phyloP scores from a whole-genome alignment of 768 basidiomycete genomes.

The Tulasnella sp. region DNA sequence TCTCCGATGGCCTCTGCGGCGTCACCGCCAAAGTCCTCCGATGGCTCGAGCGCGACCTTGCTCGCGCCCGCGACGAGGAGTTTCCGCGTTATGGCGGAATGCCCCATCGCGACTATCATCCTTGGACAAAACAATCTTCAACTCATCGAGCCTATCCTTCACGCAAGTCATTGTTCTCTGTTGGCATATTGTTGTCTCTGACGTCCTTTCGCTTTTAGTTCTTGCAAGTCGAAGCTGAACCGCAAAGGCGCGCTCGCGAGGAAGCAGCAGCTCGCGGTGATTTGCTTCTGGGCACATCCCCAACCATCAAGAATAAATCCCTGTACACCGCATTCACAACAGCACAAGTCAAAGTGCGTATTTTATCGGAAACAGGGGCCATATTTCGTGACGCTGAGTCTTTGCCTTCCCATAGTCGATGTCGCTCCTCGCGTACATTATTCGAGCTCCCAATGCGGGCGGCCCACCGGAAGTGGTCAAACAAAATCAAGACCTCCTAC shows the following conservation, averaged over 20 bases:
- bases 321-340: slow-evolving; percentile 75
- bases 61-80: slow-evolving; percentile 29
- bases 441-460: slow-evolving; percentile 40
- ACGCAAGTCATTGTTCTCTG: slow-evolving; percentile 47
- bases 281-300: slow-evolving; percentile 73
- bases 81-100: slow-evolving; percentile 90
- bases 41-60: background rate
- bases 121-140: slow-evolving; percentile 73
- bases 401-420: slow-evolving; percentile 51
- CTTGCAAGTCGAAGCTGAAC: slow-evolving; percentile 65
- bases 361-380: background rate
- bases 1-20: background rate
- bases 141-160: slow-evolving; percentile 52
- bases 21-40: slow-evolving; percentile 6
- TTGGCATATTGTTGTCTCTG: background rate
- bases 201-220: slow-evolving; percentile 25
- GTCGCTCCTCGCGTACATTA: slow-evolving; percentile 83
- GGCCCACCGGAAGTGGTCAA: slow-evolving; percentile 42
- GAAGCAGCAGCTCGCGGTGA: slow-evolving; percentile 73
- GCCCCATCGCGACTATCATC: slow-evolving; percentile 83
- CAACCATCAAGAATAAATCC: slow-evolving; percentile 54
- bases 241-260: slow-evolving; percentile 64
- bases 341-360: slow-evolving; percentile 78
- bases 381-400: background rate
- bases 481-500: slow-evolving; percentile 67